Evolutionary conservation across 371 early-diverging fungal genomes (phyloP), one percentile per base, ranked within the genome.

Genomic region (Mucor piriformis): DNA sequence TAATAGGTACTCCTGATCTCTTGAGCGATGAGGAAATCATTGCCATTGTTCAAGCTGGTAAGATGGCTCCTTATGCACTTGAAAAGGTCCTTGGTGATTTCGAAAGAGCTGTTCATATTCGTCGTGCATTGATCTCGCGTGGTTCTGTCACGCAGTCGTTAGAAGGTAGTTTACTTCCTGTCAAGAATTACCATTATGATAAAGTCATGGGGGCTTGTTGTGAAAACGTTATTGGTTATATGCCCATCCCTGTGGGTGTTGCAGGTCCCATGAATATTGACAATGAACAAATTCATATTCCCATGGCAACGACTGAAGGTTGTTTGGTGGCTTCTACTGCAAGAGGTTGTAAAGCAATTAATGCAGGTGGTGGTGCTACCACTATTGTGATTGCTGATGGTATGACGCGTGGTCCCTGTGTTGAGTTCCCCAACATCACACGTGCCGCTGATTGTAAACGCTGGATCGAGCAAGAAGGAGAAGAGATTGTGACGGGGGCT

Each of bases 261-360:
- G 96, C 96, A 62, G 95, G 95, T 15, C 95, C 95, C 0, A 67
- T 91, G 59, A 78, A 73, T 32, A 85, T 96, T 54, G 94, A 97
- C 66, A 92, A 90, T 33, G 77, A 88, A 54, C 33, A 67, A 15
- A 83, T 90, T 38, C 91, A 90, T 66, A 83, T 97, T 25, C 98
- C 98, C 25, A 95, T 97, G 95, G 94, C 95, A 6, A 97, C 98
- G 3, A 97, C 97, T 10, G 98, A 97, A 77, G 98, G 98, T 27
- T 88, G 88, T 52, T 73, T 97, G 49, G 89, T 97, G 20, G 98
- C 98, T 21, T 95, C 95, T 29, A 90, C 96, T 21, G 88, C 92
- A 11, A 86, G 98, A 56, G 98, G 98, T 5, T 95, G 96, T 72
- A 97, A 97, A 74, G 95, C 96, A 8, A 95, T 97, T 55, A 90